Evolutionary conservation across 139 green algal species (phyloP).

Genomic region (Tetraselmis chui): DNA sequence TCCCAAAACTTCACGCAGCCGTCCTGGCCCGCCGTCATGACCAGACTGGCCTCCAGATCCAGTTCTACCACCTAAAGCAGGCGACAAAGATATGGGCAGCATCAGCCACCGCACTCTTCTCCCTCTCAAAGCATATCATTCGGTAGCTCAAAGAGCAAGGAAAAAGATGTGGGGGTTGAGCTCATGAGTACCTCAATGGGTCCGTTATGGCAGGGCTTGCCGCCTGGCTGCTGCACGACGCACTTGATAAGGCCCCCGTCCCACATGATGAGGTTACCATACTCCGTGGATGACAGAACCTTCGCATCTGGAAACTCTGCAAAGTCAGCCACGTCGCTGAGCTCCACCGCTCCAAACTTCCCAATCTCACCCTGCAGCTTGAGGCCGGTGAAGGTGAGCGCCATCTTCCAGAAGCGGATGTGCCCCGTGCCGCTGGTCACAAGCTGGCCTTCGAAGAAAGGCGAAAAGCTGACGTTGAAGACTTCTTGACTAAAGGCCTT

Average conservation of each 20-base stretch:
- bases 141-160: too few species aligned
- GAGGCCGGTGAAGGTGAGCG: conserved; percentile 79
- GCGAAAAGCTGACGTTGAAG: conserved; percentile 58
- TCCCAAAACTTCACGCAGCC: conserved; percentile 66
- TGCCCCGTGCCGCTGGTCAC: conserved; percentile 70
- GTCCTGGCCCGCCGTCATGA: conserved; percentile 61
- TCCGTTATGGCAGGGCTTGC: conserved; percentile 58
- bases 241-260: conserved; percentile 71
- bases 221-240: conserved; percentile 34
- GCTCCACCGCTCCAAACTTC: conserved; percentile 70
- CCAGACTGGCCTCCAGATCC: conserved; percentile 28
- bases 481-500: conserved; percentile 73
- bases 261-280: conserved; percentile 69
- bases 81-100: too few species aligned
- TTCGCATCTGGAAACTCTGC: conserved; percentile 72
- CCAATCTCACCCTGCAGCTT: conserved; percentile 78
- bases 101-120: too few species aligned
- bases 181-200: conserved; percentile 51
- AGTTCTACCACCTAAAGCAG: too few species aligned
- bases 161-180: too few species aligned
- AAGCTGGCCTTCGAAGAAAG: conserved; percentile 52
- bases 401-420: conserved; percentile 85
- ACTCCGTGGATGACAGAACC: conserved; percentile 58
- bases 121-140: too few species aligned
- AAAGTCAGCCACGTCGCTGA: conserved; percentile 64